Base-by-base conservation (phyloP, 2,329 filamentous ascomycete species). In the Apiospora phragmitis region DNA sequence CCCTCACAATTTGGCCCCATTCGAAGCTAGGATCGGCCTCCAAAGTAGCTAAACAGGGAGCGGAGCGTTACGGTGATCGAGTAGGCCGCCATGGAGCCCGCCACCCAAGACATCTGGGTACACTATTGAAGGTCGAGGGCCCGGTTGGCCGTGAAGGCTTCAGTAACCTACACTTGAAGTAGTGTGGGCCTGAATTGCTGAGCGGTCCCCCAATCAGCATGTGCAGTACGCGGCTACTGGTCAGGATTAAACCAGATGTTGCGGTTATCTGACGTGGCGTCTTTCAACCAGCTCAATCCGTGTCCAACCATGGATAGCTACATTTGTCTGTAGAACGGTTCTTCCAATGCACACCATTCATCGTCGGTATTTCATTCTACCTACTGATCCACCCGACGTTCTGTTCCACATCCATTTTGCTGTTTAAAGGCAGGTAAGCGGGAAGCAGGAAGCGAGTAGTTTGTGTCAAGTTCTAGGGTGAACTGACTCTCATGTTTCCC, bases 241-340 rank as follows among this genome's bases (percentile, higher is more conserved):
- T n/a, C 2, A 8, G 43, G 43, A 49, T 8, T 21, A 21, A 21
- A 14, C 11, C 47, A 26, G 70, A 47, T 67, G 70, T 74, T 47
- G 68, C 69, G 49, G 68, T 69, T 67, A 72, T 72, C 72, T 77
- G 73, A 71, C 74, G 74, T 72, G 75, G 73, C 72, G 55, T 38
- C 70, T 76, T 74, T 78, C 77, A 77, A 71, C 77, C 77, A 77
- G 14, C 55, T 74, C 72, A 72, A 72, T 73, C 72, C 72, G 71
- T 69, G 69, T 55, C 72, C 55, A 41, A 70, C 72, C 69, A 68
- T 70, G 70, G 69, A 47, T 67, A 67, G 42, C 24, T 59, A 16
- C 16, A 38, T 62, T 38, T 38, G 29, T 24, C 24, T n/a, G 42
- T 45, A 32, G 35, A 42, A 59, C 72, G 70, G 71, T 73, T 47